Evolutionary conservation across 257 asterid species (phyloP), one percentile per base, ranked within the genome.

Genomic region (Forsythia suspensa): DNA sequence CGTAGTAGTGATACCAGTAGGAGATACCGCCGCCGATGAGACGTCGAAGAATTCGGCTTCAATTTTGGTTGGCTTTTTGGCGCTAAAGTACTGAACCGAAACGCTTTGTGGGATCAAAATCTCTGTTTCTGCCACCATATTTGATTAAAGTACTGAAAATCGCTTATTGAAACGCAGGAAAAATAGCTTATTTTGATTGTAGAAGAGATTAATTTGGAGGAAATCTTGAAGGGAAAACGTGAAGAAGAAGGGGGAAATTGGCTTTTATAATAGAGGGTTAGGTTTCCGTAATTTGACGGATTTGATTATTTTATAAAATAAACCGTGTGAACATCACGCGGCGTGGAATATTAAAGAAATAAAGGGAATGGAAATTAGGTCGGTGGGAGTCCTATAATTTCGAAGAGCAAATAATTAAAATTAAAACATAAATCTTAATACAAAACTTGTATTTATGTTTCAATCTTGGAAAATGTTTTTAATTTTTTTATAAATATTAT

Each of bases 1-100:
- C 7, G 40, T 63, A 63, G 70, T 63, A 63, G 70, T 29, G 10
- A 63, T 63, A 63, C 70, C 40, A 63, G 40, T 10, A 10, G 70
- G 39, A 63, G 40, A 18, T 1, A 11, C 18, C 37, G 76, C 36
- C 44, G 70, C 70, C 70, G 70, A 21, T 29, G 75, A 69, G 46
- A 80, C 82, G 42, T 80, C 70, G 74, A 80, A 80, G 41, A 73
- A 66, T 20, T 63, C 82, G 73, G 68, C 67, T 24, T 73, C 74
- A 8, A 61, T 69, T 9, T 63, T 65, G 13, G 12, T 77, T 13
- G 74, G 61, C n/a, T 68, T 63, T 20, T 76, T 51, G 52, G 80
- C 84, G 20, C 81, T 37, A 40, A 85, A 77, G 76, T 80, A 80
- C 80, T 85, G 81, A 72, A 80, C 89, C 2, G 89, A 83, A 73